Evolutionary conservation across 2,329 filamentous ascomycete genomes (phyloP), one percentile per base, ranked within the genome.

Genomic region (Colletotrichum sidae): DNA sequence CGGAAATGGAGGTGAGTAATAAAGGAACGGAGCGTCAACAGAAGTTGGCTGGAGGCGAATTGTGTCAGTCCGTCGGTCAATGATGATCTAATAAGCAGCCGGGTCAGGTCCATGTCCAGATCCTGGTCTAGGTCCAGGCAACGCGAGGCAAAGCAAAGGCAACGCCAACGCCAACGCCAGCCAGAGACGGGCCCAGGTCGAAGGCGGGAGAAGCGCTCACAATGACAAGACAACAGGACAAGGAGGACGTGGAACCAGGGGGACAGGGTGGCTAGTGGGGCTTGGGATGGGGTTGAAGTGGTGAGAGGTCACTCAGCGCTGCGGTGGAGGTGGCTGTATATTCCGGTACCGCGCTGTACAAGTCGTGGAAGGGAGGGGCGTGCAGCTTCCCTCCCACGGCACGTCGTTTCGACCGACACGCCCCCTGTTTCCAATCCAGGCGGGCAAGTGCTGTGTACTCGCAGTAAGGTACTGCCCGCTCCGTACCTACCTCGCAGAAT

Each of bases 161-260:
- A 25, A 25, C 25, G 25, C 25, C 25, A 25, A 25, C 25, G 25
- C 25, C 25, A 25, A 25, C 4, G 25, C 25, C 25, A 25, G 25
- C 25, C 25, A 25, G 25, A 25, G 60, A 46, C 60, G 47, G 57
- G 53, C 47, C 58, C 63, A 63, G 52, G 62, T 62, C 62, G 58
- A 65, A 65, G 62, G 58, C 63, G 63, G 53, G 63, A 66, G 63
- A 66, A 66, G 63, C 63, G 63, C 63, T 66, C 63, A 57, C 63
- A 66, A 63, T 56, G 63, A 63, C 57, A 65, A 61, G 45, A 51
- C 59, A 57, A 63, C 57, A 65, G 55, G 62, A 61, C 62, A 65
- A 61, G 62, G 62, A 65, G 58, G 50, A 44, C 61, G 45, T 62
- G 52, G 58, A 60, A 59, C 58, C 62, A 59, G 65, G 65, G 65